Percentiles rank a stretch among this genome's conserved stretches.
Evolutionary conservation across 2,329 filamentous ascomycete genomes (phyloP).

Genomic region (Cladophialophora chaetospira): DNA sequence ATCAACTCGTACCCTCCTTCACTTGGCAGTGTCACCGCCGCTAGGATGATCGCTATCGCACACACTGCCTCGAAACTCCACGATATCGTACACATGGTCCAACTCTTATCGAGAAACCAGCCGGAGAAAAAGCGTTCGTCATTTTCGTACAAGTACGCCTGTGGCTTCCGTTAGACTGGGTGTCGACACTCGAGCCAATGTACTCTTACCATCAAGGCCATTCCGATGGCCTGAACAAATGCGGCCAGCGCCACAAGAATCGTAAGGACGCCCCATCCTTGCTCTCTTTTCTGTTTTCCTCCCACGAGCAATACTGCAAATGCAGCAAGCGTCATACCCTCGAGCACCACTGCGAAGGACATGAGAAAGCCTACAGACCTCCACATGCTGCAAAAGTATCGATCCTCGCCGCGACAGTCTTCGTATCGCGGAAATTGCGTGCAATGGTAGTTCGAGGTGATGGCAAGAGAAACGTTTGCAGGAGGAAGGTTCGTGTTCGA

Average conservation of each 20-base stretch:
- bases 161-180: no score
- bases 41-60: conserved; percentile 61
- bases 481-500: conserved; percentile 30
- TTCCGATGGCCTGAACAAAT: conserved; percentile 71
- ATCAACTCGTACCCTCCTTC: conserved; percentile 88
- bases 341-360: conserved; percentile 77
- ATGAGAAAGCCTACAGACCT: conserved; percentile 84
- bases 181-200: no score
- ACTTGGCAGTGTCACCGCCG: conserved; percentile 69
- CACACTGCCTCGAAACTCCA: conserved; percentile 59
- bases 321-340: conserved; percentile 76
- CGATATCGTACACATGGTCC: conserved; percentile 68
- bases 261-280: conserved; percentile 77
- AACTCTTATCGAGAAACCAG: conserved; percentile 78
- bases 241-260: conserved; percentile 67
- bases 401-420: conserved; percentile 67
- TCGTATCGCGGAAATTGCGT: conserved; percentile 66
- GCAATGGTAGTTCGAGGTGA: conserved; percentile 56
- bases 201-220: conserved; percentile 78
- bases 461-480: conserved; percentile 57
- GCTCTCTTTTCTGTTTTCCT: conserved; percentile 76
- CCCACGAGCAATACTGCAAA: conserved; percentile 77
- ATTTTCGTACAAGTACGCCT: conserved; percentile 83
- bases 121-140: conserved; percentile 80
- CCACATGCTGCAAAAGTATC: conserved; percentile 91